Conservation (phyloP, 2,329 filamentous ascomycete genomes). For the Juglanconis juglandina region DNA sequence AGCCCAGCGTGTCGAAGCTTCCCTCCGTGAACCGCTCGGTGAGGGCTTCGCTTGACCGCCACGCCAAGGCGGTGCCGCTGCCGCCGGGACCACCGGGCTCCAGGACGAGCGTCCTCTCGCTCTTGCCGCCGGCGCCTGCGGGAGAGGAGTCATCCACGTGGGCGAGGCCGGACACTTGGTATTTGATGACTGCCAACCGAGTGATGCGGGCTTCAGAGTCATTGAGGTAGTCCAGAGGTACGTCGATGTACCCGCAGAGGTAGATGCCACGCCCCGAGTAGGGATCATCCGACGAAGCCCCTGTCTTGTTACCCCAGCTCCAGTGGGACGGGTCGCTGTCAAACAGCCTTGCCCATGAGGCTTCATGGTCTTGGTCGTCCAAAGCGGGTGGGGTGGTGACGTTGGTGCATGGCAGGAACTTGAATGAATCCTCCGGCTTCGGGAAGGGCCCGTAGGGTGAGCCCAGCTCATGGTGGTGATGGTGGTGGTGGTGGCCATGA, state of each 20-base stretch:
- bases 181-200: conserved; percentile 47
- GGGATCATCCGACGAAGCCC: conserved; percentile 23
- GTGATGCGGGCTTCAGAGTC: conserved; percentile 39
- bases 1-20: conserved; percentile 47
- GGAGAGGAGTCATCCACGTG: conserved; percentile 19
- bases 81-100: conserved; percentile 50
- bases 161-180: conserved; percentile 44
- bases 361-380: conserved; percentile 33
- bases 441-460: conserved; percentile 39
- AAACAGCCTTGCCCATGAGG: conserved; percentile 39
- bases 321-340: conserved; percentile 43
- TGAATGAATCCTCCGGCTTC: conserved; percentile 40
- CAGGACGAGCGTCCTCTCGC: conserved; percentile 45
- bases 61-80: conserved; percentile 41
- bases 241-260: conserved; percentile 46
- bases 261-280: conserved; percentile 42
- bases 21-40: conserved; percentile 40
- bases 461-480: background rate
- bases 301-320: conserved; percentile 39
- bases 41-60: conserved; percentile 34
- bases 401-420: conserved; percentile 45
- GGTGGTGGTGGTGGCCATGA: background rate
- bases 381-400: conserved; percentile 38
- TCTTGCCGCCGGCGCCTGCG: conserved; percentile 31
- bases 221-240: conserved; percentile 47